These are phyloP conservation scores for Plectosphaerella plurivora DNA, from an alignment of 2,329 filamentous ascomycete genomes.

Conservation along the genomic window DNA sequence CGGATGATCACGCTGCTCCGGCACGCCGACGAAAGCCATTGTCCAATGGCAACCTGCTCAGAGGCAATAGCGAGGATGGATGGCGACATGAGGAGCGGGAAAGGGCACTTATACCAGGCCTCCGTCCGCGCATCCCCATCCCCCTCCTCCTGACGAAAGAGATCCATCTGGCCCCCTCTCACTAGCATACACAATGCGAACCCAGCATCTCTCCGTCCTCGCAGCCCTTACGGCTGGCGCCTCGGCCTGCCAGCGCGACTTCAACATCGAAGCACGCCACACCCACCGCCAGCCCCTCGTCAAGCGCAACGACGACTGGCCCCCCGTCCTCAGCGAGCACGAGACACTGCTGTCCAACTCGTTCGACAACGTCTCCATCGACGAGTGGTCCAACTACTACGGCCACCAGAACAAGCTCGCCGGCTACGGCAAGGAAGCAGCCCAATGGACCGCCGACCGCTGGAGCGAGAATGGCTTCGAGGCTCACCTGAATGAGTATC, in stretches of 20 bases:
- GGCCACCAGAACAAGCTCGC: constrained; percentile 32
- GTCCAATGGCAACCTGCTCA: background rate
- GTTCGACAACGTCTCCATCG: constrained; percentile 31
- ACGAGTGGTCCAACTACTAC: constrained; percentile 33
- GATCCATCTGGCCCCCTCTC: too few relatives aligned
- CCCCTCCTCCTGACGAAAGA: background rate
- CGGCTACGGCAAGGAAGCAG: constrained; percentile 28
- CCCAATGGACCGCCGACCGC: constrained; percentile 31
- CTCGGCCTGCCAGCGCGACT: constrained; percentile 23
- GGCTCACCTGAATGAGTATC: constrained; percentile 39
- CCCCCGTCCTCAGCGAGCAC: constrained; percentile 25
- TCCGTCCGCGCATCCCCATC: background rate
- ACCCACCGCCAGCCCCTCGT: constrained; percentile 25
- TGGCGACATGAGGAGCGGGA: background rate
- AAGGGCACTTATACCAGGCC: background rate
- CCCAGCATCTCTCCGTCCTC: constrained; percentile 1
- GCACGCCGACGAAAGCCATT: background rate
- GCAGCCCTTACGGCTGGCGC: constrained; percentile 16
- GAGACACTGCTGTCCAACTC: constrained; percentile 29
- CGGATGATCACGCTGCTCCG: background rate
- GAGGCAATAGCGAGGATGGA: background rate
- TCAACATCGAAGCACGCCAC: constrained; percentile 19
- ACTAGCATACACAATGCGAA: background rate
- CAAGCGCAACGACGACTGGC: constrained; percentile 27
- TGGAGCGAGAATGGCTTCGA: constrained; percentile 30